Evolutionary conservation across 371 early-diverging fungal species (phyloP).

Genomic region (Polyrhizophydium stewartii): DNA sequence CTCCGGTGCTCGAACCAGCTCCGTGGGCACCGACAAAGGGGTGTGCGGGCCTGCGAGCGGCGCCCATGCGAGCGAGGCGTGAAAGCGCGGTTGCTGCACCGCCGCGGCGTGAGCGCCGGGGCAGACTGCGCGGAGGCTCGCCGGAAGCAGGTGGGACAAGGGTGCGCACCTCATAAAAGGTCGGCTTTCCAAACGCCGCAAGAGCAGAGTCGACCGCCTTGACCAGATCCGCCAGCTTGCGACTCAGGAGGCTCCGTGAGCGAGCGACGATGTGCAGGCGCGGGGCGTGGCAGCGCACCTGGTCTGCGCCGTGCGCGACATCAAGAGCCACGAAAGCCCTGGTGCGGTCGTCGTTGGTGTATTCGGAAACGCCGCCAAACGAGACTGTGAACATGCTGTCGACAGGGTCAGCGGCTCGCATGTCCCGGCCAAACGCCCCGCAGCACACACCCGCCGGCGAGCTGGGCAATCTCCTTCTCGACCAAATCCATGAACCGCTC

Average conservation of each 20-base stretch:
- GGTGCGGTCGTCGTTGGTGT: constrained; percentile 26
- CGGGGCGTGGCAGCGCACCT: constrained; percentile 5
- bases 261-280: background rate
- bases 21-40: too few species aligned
- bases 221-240: constrained; percentile 12
- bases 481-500: constrained; percentile 21
- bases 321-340: constrained; percentile 25
- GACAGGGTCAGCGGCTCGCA: background rate
- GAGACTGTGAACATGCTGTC: constrained; percentile 12
- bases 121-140: too few species aligned
- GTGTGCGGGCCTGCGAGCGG: too few species aligned
- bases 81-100: constrained; percentile 9
- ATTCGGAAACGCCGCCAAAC: constrained; percentile 13
- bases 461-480: background rate
- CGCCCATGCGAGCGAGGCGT: constrained; percentile 11
- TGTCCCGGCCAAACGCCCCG: background rate
- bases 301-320: constrained; percentile 13
- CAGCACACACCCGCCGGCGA: background rate
- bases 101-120: too few species aligned
- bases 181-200: constrained; percentile 7
- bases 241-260: background rate
- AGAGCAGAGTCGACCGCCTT: constrained; percentile 11
- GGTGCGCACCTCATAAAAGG: constrained; percentile 22
- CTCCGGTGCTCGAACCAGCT: too few species aligned
- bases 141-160: too few species aligned